These are phyloP conservation scores for Coemansia sp. DNA, from an alignment of 192 early-diverging fungal species.

Conservation along the genomic window DNA sequence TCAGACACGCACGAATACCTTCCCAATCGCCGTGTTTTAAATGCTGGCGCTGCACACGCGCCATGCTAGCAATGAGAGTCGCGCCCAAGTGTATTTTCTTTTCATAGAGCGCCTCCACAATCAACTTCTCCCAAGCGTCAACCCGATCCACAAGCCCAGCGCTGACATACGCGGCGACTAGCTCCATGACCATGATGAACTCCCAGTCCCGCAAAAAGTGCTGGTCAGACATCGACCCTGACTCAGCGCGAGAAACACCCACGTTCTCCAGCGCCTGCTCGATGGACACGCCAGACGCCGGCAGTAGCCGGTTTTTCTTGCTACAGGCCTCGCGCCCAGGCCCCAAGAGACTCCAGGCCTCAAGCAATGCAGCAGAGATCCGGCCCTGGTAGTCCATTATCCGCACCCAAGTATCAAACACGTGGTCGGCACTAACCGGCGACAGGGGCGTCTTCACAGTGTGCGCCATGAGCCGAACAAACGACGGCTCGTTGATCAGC, in stretches of 20 bases:
- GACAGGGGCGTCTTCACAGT: constrained; percentile 27
- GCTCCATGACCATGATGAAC: constrained; percentile 28
- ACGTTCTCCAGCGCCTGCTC: constrained; percentile 12
- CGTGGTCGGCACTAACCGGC: constrained; percentile 31
- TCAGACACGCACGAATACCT: constrained; percentile 19
- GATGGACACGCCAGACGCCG: background rate
- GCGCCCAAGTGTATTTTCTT: constrained; percentile 16
- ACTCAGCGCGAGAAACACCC: background rate
- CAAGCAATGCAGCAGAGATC: constrained; percentile 12
- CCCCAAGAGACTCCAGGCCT: constrained; percentile 13
- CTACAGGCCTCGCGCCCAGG: background rate
- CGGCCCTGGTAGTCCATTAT: constrained; percentile 18
- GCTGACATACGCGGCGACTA: constrained; percentile 32
- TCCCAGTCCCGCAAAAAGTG: constrained; percentile 40
- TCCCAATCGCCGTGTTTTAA: constrained; percentile 19
- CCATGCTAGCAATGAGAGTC: constrained; percentile 4
- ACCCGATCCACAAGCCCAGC: constrained; percentile 6
- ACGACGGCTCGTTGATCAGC: constrained; percentile 22
- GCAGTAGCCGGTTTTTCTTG: constrained; percentile 16
- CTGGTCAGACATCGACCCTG: background rate
- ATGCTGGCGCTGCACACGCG: constrained; percentile 17
- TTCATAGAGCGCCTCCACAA: constrained; percentile 18
- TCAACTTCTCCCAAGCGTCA: constrained; percentile 30
- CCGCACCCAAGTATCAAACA: constrained; percentile 41
- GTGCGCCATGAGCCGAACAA: constrained; percentile 22